These are phyloP conservation scores for Lagenidium giganteum DNA, from an alignment of 352 stramenopile genomes.

Conservation along the genomic window DNA sequence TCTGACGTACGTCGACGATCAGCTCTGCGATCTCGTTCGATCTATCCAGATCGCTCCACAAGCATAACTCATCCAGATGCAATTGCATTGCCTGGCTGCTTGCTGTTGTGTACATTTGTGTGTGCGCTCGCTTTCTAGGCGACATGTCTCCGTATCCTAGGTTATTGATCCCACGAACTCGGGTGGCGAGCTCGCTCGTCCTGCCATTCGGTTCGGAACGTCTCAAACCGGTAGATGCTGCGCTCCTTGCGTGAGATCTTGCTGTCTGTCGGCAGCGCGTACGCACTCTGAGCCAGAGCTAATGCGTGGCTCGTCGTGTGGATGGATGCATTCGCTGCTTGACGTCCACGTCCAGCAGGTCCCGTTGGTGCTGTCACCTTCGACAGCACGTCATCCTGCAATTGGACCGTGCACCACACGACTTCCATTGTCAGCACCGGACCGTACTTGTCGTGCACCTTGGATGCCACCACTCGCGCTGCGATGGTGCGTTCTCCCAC, in stretches of 20 bases:
- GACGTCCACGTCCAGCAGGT: not conserved
- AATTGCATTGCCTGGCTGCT: not conserved
- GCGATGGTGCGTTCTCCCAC: conserved; percentile 72
- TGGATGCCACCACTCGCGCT: conserved; percentile 52
- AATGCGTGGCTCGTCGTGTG: conserved; percentile 32
- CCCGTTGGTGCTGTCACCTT: conserved; percentile 10
- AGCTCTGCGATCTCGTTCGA: conserved; percentile 47
- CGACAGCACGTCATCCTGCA: conserved; percentile 44
- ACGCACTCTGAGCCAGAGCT: conserved; percentile 13
- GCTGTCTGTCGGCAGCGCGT: conserved; percentile 35
- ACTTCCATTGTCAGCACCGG: conserved; percentile 61
- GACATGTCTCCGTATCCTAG: too few relatives aligned
- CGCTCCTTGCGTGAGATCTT: conserved; percentile 66
- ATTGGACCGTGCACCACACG: conserved; percentile 71
- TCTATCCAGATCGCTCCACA: conserved; percentile 31
- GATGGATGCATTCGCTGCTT: conserved; percentile 20
- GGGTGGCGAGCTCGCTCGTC: conserved; percentile 58
- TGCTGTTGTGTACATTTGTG: too few relatives aligned
- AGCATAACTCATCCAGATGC: not conserved
- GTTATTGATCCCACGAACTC: conserved; percentile 45
- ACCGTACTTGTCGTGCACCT: conserved; percentile 36
- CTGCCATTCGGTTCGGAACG: conserved; percentile 66
- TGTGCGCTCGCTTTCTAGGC: too few relatives aligned
- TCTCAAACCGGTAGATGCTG: conserved; percentile 70
- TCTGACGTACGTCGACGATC: conserved; percentile 33